phyloP scores from a whole-genome alignment of 352 stramenopile genomes.

The Halophytophthora batemanensis region DNA sequence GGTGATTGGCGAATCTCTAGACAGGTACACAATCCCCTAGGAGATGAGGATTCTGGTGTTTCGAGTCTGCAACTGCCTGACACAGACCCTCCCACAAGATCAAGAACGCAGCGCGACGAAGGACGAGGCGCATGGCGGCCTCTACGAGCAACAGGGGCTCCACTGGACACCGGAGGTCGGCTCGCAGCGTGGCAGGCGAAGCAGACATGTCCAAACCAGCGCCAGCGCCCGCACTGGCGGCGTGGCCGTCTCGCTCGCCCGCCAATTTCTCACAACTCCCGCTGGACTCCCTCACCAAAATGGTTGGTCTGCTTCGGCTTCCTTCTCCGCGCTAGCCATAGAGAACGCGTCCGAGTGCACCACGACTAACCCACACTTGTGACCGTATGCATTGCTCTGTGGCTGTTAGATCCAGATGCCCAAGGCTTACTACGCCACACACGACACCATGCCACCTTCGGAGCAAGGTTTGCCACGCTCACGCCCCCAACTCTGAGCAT shows the following conservation, averaged over 20 bases:
- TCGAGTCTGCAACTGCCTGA: no score
- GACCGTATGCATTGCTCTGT: not conserved
- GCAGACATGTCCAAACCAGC: conserved; percentile 15
- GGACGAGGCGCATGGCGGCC: no score
- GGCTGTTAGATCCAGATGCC: conserved; percentile 49
- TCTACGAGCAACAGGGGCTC: no score
- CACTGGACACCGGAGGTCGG: not conserved
- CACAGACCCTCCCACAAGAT: no score
- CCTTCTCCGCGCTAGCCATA: not conserved
- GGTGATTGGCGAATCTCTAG: no score
- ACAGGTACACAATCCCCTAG: no score
- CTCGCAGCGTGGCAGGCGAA: not conserved
- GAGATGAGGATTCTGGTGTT: no score
- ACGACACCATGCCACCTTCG: conserved; percentile 60
- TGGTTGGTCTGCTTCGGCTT: conserved; percentile 20
- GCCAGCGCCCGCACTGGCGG: conserved; percentile 20
- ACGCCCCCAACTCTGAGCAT: not conserved
- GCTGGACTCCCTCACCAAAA: conserved; percentile 31
- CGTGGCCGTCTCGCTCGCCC: conserved; percentile 42
- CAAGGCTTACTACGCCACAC: conserved; percentile 55
- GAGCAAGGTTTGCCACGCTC: conserved; percentile 42
- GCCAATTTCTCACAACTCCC: conserved; percentile 33
- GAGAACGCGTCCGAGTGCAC: no score
- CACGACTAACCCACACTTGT: not conserved
- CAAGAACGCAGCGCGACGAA: no score